Conservation (phyloP, 192 early-diverging fungal species). For the Dissophora globulifera region DNA sequence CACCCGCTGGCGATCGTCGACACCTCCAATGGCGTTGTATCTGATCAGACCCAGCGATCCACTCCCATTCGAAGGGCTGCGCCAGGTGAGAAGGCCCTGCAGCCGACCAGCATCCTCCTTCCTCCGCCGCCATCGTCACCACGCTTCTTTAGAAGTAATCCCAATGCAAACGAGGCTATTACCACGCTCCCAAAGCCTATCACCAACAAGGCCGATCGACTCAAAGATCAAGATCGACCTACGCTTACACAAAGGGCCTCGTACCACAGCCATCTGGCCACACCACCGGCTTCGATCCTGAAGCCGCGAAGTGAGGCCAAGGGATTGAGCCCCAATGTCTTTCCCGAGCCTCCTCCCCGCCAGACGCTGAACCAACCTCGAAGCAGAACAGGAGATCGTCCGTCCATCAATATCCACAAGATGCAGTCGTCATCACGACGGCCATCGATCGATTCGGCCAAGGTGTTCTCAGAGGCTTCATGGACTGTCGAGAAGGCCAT, state of each 20-base stretch:
- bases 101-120: constrained; percentile 9
- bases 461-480: constrained; percentile 54
- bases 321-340: constrained; percentile 30
- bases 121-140: constrained; percentile 15
- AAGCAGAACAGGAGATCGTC: constrained; percentile 39
- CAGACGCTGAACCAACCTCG: constrained; percentile 46
- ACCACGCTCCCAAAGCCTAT: constrained; percentile 30
- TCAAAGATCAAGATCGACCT: constrained; percentile 25
- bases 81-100: constrained; percentile 3
- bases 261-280: constrained; percentile 50
- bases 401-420: constrained; percentile 16
- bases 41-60: constrained; percentile 8
- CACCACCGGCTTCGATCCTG: constrained; percentile 25
- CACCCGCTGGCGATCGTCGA: constrained; percentile 52
- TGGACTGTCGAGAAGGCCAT: constrained; percentile 80
- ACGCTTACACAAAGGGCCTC: constrained; percentile 37
- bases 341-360: constrained; percentile 39
- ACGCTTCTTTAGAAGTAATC: constrained; percentile 20
- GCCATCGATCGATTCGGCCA: constrained; percentile 48
- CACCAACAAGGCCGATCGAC: constrained; percentile 30
- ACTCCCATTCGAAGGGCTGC: not conserved
- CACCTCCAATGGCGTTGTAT: constrained; percentile 42
- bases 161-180: constrained; percentile 20
- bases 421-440: constrained; percentile 5
- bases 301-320: constrained; percentile 23